Evolutionary conservation across 495 filamentous ascomycete species (phyloP), one percentile per base, ranked within the genome.

Genomic region (Beverwykella pulmonaria): DNA sequence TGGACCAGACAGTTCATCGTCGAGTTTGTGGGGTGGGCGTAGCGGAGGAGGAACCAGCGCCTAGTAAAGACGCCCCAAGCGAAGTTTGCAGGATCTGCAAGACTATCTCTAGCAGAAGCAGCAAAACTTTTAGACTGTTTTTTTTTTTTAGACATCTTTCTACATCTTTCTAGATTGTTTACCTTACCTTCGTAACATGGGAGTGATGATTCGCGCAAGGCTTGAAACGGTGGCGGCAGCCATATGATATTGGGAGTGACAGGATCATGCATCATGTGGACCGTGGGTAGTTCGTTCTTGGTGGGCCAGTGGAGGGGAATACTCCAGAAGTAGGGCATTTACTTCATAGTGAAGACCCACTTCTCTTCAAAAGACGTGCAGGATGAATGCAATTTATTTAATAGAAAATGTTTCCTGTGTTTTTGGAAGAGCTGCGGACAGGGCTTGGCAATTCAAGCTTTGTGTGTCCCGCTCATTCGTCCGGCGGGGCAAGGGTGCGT

Each of bases 1-100:
- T 20, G 61, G 1, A 69, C 55, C 17, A 69, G 54, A 14, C 25
- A 59, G 20, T 56, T 69, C 61, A 69, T 64, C 22, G 34, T 48
- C 19, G 22, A n/a, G 27, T 47, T 7, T 20, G 56, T 19, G 3
- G 27, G 4, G 56, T 3, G 25, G 56, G n/a, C n/a, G n/a, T n/a
- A n/a, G n/a, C n/a, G n/a, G n/a, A n/a, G n/a, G n/a, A n/a, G n/a
- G n/a, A n/a, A n/a, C n/a, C n/a, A n/a, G n/a, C n/a, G n/a, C n/a
- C n/a, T n/a, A n/a, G n/a, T n/a, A n/a, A n/a, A n/a, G n/a, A n/a
- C n/a, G n/a, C n/a, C n/a, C n/a, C n/a, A n/a, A n/a, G n/a, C n/a
- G n/a, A n/a, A n/a, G n/a, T n/a, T n/a, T n/a, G n/a, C n/a, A n/a
- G n/a, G n/a, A n/a, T n/a, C n/a, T n/a, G n/a, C n/a, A n/a, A n/a